Percentiles rank a stretch among this genome's conserved stretches.
phyloP scores from a whole-genome alignment of 2,329 filamentous ascomycete genomes.

The Sclerotinia glacialis region DNA sequence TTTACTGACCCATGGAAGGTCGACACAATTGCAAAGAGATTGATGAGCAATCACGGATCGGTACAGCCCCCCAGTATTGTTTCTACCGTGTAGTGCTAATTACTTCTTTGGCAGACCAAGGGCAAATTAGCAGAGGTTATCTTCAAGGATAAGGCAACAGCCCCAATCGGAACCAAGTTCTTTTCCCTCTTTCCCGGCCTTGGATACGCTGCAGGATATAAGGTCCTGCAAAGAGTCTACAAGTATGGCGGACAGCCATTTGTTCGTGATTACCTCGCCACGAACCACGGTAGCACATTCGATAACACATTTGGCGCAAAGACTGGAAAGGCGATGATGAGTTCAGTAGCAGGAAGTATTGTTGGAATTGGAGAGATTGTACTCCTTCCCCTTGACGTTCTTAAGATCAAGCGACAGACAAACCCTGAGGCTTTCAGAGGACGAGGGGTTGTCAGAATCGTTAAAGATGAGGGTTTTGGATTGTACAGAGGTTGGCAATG shows the following conservation, averaged over 20 bases:
- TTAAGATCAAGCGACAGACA: slow-evolving; percentile 99
- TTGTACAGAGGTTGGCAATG: slow-evolving; percentile 95
- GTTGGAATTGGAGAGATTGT: slow-evolving; percentile 98
- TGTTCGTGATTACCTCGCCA: slow-evolving; percentile 80
- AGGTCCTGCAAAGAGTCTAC: slow-evolving; percentile 94
- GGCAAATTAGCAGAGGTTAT: slow-evolving; percentile 75
- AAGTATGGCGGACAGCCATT: slow-evolving; percentile 98
- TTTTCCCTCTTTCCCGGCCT: slow-evolving; percentile 94
- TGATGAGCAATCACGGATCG: slow-evolving; percentile 96
- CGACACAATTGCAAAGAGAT: slow-evolving; percentile 95
- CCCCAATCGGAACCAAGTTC: slow-evolving; percentile 72
- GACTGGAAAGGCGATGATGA: slow-evolving; percentile 96
- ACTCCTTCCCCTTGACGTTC: slow-evolving; percentile 87
- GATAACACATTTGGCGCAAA: slow-evolving; percentile 91
- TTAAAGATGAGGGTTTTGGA: slow-evolving; percentile 91
- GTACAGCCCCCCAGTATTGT: slow-evolving; percentile 41
- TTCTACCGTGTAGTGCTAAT: slow-evolving; percentile 30
- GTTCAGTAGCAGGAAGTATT: slow-evolving; percentile 90
- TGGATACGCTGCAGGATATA: slow-evolving; percentile 96
- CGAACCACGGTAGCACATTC: slow-evolving; percentile 78
- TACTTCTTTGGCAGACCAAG: slow-evolving; percentile 46
- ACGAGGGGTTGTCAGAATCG: slow-evolving; percentile 83
- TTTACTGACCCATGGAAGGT: slow-evolving; percentile 56
- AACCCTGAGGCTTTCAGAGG: slow-evolving; percentile 98
- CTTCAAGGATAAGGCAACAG: slow-evolving; percentile 83